Base-by-base conservation (phyloP, 169 alveolate genomes). In the Eimeria mitis region DNA sequence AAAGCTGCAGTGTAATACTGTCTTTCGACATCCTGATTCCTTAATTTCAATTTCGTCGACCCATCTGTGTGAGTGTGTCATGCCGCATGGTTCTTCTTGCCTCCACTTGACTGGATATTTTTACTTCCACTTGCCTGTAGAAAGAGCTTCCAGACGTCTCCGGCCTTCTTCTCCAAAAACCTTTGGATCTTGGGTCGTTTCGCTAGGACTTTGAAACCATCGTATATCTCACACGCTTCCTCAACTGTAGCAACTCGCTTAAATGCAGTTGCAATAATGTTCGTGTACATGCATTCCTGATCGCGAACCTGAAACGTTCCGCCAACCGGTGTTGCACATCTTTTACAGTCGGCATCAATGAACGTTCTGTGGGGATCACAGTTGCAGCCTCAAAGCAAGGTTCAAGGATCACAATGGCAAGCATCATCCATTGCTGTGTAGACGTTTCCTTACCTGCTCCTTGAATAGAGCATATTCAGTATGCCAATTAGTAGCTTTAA, bases 401-500 rank as follows among this genome's bases (percentile, higher is more conserved):
- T 0, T 21, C 88, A 9, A 47, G 49, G 70, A 44, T 14, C 65
- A 25, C 28, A 61, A 37, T 28, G 78, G n/a, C 59, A 6, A 14
- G 19, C n/a, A 21, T 0, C n/a, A 2, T 25, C 31, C 56, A 61
- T 56, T 31, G 56, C 56, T 52, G 52, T 13, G n/a, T 40, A 25
- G 94, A 11, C 2, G 49, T n/a, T 25, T 44, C 28, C 49, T 34
- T 44, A 94, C 96, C 94, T 98, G 99, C 75, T 98, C 98, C 96
- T 98, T 98, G 91, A 98, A 98, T 61, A 97, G 97, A 49, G 99
- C 98, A 94, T 98, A 99, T 97, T 98, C 99, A 91, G 98, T 99
- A 95, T 98, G 99, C 99, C 99, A 99, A 95, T 97, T 98, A 25
- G 99, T 98, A 37, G 98, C 99, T 94, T 98, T 98, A 5, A 99